Base-by-base conservation (phyloP, 2,329 filamentous ascomycete genomes). In the Aspergillus niger region DNA sequence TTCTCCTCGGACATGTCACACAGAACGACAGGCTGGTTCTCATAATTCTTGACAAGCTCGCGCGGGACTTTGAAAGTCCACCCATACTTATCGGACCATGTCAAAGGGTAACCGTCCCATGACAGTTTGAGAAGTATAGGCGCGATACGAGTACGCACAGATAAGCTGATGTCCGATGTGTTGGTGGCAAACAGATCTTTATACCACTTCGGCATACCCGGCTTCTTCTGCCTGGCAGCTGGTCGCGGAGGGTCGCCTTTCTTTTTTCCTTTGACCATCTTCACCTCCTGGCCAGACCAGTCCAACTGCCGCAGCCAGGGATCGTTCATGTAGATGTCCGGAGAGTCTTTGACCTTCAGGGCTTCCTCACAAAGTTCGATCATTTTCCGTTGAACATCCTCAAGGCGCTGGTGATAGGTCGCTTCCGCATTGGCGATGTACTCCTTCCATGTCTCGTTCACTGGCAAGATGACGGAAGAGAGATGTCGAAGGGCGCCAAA, bases 161-260 rank as follows among this genome's bases (percentile, higher is more conserved):
- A 91, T 17, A 99, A 80, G 61, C 82, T 88, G 59, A 97, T 95
- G 0, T 77, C 48, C 8, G 83, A 79, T 60, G 87, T 85, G 24
- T 79, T 88, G 59, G 87, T 92, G 1, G 84, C 69, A 68, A 96
- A 97, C 1, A 99, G 81, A 73, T 92, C 92, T 71, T 95, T 97
- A 78, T 97, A 99, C 95, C 95, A 99, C 65, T 90, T 85, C 0
- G 95, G 95, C 90, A 91, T 95, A 13, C 95, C 95, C 0, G 94
- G 93, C 79, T 90, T 92, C 82, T 98, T 99, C 74, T 99, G 95
- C 49, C 90, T 83, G 10, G 88, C 88, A 7, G 88, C 90, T 30
- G 89, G 92, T 48, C 92, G 83, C 2, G 90, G 89, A 10, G 89
- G 88, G 58, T 96, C 91, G 8, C 80, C 82, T 75, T 97, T 97